These are phyloP conservation scores for Calonectria ilicicola DNA, from an alignment of 2,329 filamentous ascomycete species.

Conservation along the genomic window DNA sequence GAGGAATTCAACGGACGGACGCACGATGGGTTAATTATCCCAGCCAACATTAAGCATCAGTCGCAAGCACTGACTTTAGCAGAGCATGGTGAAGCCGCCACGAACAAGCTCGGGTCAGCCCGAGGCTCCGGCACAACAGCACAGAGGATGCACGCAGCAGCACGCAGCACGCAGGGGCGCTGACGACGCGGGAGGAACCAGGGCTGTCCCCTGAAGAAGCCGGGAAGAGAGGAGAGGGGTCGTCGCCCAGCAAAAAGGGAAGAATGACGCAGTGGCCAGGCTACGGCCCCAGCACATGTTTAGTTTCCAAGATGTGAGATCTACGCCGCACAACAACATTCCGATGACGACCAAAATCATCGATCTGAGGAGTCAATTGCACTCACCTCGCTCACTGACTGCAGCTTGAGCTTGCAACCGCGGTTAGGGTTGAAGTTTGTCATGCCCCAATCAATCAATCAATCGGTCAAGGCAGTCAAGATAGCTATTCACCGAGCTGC, in stretches of 20 bases:
- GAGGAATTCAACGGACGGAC: not conserved
- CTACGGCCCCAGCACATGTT: not conserved
- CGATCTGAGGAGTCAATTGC: not conserved
- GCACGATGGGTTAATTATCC: not conserved
- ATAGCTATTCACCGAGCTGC: not conserved
- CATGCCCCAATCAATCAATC: not conserved
- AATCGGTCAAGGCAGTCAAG: not conserved
- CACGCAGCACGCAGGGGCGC: not conserved
- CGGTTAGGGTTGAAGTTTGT: not conserved
- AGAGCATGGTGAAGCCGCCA: not conserved
- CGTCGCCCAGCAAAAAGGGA: not conserved
- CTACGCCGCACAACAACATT: slow-evolving; percentile 1
- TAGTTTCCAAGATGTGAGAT: not conserved
- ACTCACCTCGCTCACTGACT: too few relatives aligned
- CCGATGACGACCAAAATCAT: not conserved
- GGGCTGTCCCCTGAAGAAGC: not conserved
- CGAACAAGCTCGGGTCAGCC: slow-evolving; percentile 7
- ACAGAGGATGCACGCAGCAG: not conserved
- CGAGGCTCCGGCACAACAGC: not conserved
- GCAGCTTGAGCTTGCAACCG: too few relatives aligned
- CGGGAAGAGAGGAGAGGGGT: not conserved
- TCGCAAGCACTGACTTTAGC: too few relatives aligned
- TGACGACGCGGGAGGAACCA: not conserved
- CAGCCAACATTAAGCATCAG: not conserved
- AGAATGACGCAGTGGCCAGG: not conserved